Base-by-base conservation (phyloP, 371 early-diverging fungal genomes). In the Circinella umbellata region DNA sequence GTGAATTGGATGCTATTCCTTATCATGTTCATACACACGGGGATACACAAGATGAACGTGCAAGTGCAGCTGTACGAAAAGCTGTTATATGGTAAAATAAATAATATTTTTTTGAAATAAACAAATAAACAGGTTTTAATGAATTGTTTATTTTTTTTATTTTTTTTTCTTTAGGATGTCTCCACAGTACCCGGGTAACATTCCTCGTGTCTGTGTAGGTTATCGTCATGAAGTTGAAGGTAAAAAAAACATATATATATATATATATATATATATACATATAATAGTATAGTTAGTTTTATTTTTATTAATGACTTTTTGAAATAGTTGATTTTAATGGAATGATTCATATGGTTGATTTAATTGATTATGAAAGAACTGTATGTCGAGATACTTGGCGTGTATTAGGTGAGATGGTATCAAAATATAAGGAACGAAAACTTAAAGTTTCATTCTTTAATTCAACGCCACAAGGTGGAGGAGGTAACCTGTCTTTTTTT, bases 391-490 rank as follows among this genome's bases (percentile, higher is more conserved):
- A 87, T 39, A 89, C 89, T 11, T 93, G 88, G 91, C 77, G 83
- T 60, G 80, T 85, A 8, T 76, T 90, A 51, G 71, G 76, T 13
- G 75, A 80, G 67, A 80, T 92, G 68, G 81, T 80, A 14, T 62
- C 78, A 11, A 73, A 81, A 64, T 82, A 85, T 72, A 84, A 79
- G 55, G 73, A 80, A 14, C 86, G 82, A 62, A 80, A 87, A 17
- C 72, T 92, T 20, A 78, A 77, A 61, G 83, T 93, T n/a, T 75
- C 88, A 13, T 95, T 87, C 73, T 92, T 95, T 77, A 93, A 90
- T 74, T 92, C 94, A 4, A 96, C 96, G 2, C 91, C 94, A 53
- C 94, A 93, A 77, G 96, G 96, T 47, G 96, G 96, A 47, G 96
- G 96, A 37, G 88, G 88, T 88, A n/a, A n/a, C n/a, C n/a, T n/a